Conservation (phyloP, 2,329 filamentous ascomycete species). For the Colletotrichum brevisporum region DNA sequence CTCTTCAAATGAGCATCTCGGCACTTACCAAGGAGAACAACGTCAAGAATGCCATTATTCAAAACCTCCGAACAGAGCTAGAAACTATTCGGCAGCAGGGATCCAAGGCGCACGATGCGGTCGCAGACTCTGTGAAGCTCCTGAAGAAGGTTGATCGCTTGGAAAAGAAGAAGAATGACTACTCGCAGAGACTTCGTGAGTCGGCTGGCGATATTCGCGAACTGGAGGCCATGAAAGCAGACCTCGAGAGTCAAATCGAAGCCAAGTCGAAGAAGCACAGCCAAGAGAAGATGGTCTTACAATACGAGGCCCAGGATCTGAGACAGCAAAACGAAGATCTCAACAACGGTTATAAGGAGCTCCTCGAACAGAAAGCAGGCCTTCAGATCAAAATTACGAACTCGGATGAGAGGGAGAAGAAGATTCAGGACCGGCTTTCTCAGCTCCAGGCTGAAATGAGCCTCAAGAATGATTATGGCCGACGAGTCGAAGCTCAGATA, state of each 20-base stretch:
- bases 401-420: background rate
- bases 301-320: background rate
- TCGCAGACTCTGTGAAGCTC: background rate
- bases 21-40: conserved; percentile 1
- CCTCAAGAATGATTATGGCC: background rate
- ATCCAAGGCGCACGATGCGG: too few species aligned
- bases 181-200: background rate
- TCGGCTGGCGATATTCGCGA: background rate
- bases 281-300: background rate
- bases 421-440: background rate
- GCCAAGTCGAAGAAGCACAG: background rate
- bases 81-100: background rate
- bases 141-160: background rate
- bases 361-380: background rate
- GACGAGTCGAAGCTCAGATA: background rate
- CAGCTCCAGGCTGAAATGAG: background rate
- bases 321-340: background rate
- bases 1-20: background rate
- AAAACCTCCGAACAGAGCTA: background rate
- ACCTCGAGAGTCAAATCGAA: background rate
- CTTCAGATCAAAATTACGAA: background rate
- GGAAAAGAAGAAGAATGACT: background rate
- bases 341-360: background rate
- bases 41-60: background rate
- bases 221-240: background rate